Conservation (phyloP, 2,329 filamentous ascomycete genomes). For the Ilyonectria sp. region DNA sequence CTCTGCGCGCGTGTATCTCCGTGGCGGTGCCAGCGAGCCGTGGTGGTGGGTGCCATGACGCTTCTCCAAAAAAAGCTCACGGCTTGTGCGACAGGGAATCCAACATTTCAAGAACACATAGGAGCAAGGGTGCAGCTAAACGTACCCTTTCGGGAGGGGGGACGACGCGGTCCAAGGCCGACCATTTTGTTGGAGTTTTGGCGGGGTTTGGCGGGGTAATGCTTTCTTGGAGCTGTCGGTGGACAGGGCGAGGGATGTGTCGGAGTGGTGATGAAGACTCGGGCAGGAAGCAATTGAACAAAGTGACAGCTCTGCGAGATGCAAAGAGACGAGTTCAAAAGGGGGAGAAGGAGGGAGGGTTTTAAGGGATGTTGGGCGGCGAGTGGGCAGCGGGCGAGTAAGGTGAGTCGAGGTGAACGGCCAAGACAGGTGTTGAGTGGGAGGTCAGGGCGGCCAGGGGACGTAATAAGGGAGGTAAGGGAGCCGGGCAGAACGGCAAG, state of each 20-base stretch:
- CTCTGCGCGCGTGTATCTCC: background rate
- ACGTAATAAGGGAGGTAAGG: slow-evolving; percentile 27
- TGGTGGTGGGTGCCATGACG: slow-evolving; percentile 14
- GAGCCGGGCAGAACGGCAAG: slow-evolving; percentile 21
- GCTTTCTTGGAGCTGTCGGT: slow-evolving; percentile 33
- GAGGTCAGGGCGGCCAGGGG: slow-evolving; percentile 35
- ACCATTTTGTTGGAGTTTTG: slow-evolving; percentile 61
- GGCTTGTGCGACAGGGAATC: slow-evolving; percentile 1
- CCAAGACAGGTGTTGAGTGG: slow-evolving; percentile 37
- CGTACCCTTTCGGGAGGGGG: slow-evolving; percentile 77
- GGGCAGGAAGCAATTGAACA: slow-evolving; percentile 7
- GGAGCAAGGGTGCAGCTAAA: slow-evolving; percentile 41
- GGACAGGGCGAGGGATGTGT: slow-evolving; percentile 1
- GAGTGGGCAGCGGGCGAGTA: slow-evolving; percentile 38
- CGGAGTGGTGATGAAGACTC: slow-evolving; percentile 13
- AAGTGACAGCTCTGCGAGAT: background rate
- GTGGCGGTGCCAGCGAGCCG: slow-evolving; percentile 11
- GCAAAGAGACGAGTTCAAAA: background rate
- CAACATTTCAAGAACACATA: slow-evolving; percentile 17
- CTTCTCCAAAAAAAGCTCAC: background rate
- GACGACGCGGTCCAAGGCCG: slow-evolving; percentile 65
- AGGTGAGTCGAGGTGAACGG: slow-evolving; percentile 40
- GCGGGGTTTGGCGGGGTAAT: slow-evolving; percentile 57
- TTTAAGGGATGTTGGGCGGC: slow-evolving; percentile 47
- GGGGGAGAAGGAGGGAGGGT: slow-evolving; percentile 38